Conservation (phyloP, 495 filamentous ascomycete species). For the Daldinia loculata region DNA sequence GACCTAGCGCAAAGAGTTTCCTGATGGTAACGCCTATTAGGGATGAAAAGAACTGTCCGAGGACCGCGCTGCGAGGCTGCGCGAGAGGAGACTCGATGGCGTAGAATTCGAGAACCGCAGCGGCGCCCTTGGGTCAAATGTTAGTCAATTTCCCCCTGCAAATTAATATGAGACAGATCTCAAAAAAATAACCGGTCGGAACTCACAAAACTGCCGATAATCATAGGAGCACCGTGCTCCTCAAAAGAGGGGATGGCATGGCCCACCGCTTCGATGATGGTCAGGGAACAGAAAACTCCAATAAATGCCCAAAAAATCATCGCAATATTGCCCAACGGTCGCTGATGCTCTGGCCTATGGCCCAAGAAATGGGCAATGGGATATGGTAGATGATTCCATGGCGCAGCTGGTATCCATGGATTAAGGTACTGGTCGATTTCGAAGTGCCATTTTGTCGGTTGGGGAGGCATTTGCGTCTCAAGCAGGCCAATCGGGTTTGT, state of each 20-base stretch:
- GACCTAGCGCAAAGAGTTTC: constrained; percentile 74
- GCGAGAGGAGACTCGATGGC: constrained; percentile 83
- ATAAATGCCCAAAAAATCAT: constrained; percentile 62
- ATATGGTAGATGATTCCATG: constrained; percentile 55
- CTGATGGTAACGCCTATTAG: constrained; percentile 71
- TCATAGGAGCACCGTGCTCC: constrained; percentile 52
- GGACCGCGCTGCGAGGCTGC: constrained; percentile 79
- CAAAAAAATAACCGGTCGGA: not conserved
- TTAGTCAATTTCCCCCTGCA: constrained; percentile 2
- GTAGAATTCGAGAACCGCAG: constrained; percentile 78
- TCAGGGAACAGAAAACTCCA: constrained; percentile 57
- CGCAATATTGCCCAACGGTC: constrained; percentile 58
- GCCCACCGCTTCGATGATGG: constrained; percentile 57
- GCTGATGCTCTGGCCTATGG: constrained; percentile 49
- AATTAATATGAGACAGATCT: not conserved
- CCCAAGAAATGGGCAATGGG: constrained; percentile 63
- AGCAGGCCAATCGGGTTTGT: not conserved
- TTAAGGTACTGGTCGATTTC: constrained; percentile 74
- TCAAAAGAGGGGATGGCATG: constrained; percentile 50
- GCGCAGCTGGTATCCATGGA: constrained; percentile 63
- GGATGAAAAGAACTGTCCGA: constrained; percentile 75
- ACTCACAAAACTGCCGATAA: constrained; percentile 63
- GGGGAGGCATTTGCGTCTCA: constrained; percentile 26
- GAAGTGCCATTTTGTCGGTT: constrained; percentile 58
- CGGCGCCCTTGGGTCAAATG: constrained; percentile 63